Conservation (phyloP, 306 rosid species). For the Acacia crassicarpa region DNA sequence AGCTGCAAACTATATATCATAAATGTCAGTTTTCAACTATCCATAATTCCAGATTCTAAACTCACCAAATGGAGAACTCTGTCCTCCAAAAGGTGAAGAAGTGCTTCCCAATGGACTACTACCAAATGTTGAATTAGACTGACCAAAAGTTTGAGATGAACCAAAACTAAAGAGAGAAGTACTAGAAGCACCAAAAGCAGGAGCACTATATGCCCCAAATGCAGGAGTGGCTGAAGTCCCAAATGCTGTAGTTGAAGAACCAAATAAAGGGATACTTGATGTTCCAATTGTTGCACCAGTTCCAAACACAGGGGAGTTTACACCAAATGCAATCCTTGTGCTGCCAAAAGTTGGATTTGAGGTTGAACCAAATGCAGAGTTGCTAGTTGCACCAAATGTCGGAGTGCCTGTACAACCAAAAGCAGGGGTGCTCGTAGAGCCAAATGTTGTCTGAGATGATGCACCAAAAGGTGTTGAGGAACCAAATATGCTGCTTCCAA, state of each 20-base stretch:
- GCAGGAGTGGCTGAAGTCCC: constrained; percentile 53
- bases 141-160: constrained; percentile 73
- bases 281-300: constrained; percentile 73
- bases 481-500: constrained; percentile 82
- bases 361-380: constrained; percentile 59
- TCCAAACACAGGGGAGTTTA: constrained; percentile 61
- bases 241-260: constrained; percentile 53
- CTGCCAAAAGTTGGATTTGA: constrained; percentile 63
- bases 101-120: constrained; percentile 62
- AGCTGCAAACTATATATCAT: constrained; percentile 17
- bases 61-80: constrained; percentile 84
- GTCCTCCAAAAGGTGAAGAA: constrained; percentile 69
- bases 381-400: constrained; percentile 38
- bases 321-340: constrained; percentile 65
- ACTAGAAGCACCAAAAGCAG: constrained; percentile 81
- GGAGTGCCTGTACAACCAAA: constrained; percentile 48
- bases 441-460: constrained; percentile 60
- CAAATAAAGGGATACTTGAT: constrained; percentile 57
- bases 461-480: constrained; percentile 81
- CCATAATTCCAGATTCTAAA: constrained; percentile 21
- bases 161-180: constrained; percentile 69
- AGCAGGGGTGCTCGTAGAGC: constrained; percentile 40
- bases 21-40: background rate
- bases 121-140: constrained; percentile 73
- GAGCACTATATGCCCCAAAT: constrained; percentile 63